These are phyloP conservation scores for Wallacemonas sp. DNA, from an alignment of 208 protist genomes.

Conservation along the genomic window DNA sequence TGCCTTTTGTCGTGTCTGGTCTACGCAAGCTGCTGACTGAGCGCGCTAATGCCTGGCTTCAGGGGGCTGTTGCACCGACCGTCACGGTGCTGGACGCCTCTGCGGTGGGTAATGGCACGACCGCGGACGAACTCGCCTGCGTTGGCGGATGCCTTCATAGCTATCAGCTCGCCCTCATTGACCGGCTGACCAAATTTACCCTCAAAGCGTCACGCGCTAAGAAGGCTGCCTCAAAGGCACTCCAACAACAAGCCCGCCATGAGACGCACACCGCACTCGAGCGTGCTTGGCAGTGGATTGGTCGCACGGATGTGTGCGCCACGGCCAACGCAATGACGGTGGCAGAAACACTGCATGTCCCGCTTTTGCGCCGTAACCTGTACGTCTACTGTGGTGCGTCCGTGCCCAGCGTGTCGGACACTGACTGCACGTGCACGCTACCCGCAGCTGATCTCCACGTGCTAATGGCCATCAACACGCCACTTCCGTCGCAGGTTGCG, in stretches of 20 bases:
- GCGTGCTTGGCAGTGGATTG: conserved; percentile 25
- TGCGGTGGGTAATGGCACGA: conserved; percentile 45
- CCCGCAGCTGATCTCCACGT: conserved; percentile 18
- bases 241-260: conserved; percentile 7
- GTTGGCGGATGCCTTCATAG: conserved; percentile 79
- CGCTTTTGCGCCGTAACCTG: conserved; percentile 38
- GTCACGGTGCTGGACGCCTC: conserved; percentile 34
- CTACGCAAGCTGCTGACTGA: conserved; percentile 2
- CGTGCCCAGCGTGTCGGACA: conserved; percentile 18
- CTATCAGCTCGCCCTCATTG: conserved; percentile 44
- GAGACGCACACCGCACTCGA: conserved; percentile 22
- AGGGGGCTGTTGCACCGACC: not conserved
- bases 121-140: conserved; percentile 55
- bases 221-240: not conserved
- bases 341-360: conserved; percentile 2
- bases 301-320: conserved; percentile 12
- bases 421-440: conserved; percentile 2
- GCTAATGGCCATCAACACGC: conserved; percentile 37
- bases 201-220: conserved; percentile 17
- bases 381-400: conserved; percentile 45
- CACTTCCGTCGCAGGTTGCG: conserved; percentile 49
- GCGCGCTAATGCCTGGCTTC: not conserved
- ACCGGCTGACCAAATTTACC: conserved; percentile 22
- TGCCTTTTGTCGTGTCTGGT: conserved; percentile 41
- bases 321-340: conserved; percentile 5